Base-by-base conservation (phyloP, 768 basidiomycete genomes). In the Phylloporus sp. region DNA sequence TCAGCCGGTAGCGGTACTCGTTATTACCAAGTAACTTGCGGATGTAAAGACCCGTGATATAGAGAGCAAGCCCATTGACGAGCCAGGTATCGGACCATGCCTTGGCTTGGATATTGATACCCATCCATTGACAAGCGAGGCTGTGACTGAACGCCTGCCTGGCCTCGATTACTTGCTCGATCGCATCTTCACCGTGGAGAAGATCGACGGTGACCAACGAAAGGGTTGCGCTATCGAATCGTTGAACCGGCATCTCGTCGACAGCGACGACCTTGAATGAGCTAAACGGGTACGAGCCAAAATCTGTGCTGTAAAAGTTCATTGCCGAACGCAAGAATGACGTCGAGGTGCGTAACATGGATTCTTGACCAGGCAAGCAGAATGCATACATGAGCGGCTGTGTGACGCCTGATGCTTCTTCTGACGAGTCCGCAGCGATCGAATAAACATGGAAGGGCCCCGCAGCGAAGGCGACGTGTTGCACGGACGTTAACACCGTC, bases 251-350 rank as follows among this genome's bases (percentile, higher is more conserved):
- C 56, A 95, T 72, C 50, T 94, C 85, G 50, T 96, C 90, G 48
- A 99, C 90, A 57, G 97, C 95, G 9, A 93, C 89, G 43, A 95
- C 66, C 63, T 97, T 97, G 76, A 87, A 90, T 15, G 94, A 96
- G 33, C 83, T 81, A 66, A 94, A 98, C 1, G 96, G 96, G 64
- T 98, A 99, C 6, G 92, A 93, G 22, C 93, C 94, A 57, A 85
- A 95, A 61, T 96, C 91, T 9, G 85, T 81, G 21, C 86, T 80
- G 65, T 88, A 95, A 69, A 90, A 96, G 55, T 77, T 83, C 90
- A 98, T 95, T 9, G 93, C 91, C 14, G 82, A 78, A 32, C 93
- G 84, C 52, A 97, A 75, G 63, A 83, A 86, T 6, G 80, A 71
- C 4, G 85, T 83, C 24, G 92, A 85, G 17, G 81, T 72, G 10